Conservation (phyloP, 345 rosid species). For the Raphanus raphanistrum region DNA sequence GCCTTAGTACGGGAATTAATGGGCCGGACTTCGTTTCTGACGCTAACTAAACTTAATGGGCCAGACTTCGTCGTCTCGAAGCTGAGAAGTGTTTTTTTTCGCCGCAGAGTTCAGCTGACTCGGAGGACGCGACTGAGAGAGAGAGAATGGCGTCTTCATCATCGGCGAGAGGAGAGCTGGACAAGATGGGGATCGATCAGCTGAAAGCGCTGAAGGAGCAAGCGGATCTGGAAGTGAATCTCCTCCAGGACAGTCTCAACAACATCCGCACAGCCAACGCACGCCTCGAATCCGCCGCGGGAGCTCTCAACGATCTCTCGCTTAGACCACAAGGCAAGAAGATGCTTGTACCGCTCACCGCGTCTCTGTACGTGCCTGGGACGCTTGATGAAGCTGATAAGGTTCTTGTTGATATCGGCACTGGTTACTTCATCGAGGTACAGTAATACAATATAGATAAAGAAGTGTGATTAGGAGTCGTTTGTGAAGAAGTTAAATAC, state of each 20-base stretch:
- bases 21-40: neutral
- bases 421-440: constrained; percentile 99
- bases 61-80: constrained; percentile 5
- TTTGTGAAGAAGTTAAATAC: neutral
- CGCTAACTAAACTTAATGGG: neutral
- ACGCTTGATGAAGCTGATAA: constrained; percentile 76
- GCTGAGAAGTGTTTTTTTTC: neutral
- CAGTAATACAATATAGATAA: neutral
- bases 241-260: constrained; percentile 91
- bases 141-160: constrained; percentile 48
- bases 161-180: constrained; percentile 53
- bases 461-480: neutral
- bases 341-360: constrained; percentile 91
- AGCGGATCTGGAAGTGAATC: constrained; percentile 84
- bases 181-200: constrained; percentile 87
- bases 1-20: neutral
- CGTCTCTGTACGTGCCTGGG: constrained; percentile 91
- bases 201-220: constrained; percentile 87
- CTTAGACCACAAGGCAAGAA: constrained; percentile 74
- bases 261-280: constrained; percentile 91
- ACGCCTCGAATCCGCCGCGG: constrained; percentile 77
- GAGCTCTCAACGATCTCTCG: constrained; percentile 83
- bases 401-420: constrained; percentile 91
- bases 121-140: constrained; percentile 17
- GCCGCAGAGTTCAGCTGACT: constrained; percentile 6